phyloP scores from a whole-genome alignment of 257 asterid species.

The Solanum lycopersicoides region DNA sequence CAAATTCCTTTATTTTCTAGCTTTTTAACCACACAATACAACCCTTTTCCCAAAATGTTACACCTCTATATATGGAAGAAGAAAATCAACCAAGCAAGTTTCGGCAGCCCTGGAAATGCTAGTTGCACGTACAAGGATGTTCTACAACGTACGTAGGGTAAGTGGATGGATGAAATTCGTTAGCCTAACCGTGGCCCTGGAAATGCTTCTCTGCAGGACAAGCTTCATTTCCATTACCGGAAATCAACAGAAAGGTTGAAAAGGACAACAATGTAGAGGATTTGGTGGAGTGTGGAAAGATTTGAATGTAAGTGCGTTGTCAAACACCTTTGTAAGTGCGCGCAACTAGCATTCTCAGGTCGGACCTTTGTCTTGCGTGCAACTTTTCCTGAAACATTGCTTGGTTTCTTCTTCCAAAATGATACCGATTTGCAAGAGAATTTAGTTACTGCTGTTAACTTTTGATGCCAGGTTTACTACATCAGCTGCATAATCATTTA shows the following conservation, averaged over 20 bases:
- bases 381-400: constrained; percentile 35
- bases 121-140: constrained; percentile 68
- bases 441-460: background rate
- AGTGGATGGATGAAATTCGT: constrained; percentile 82
- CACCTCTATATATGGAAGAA: background rate
- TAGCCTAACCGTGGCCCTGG: constrained; percentile 57
- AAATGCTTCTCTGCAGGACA: background rate
- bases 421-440: background rate
- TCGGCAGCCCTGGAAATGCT: constrained; percentile 72
- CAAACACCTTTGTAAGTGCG: constrained; percentile 63
- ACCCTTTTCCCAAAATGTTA: background rate
- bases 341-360: constrained; percentile 64
- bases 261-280: background rate
- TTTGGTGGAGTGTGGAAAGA: background rate
- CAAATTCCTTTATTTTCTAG: background rate
- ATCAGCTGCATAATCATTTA: background rate
- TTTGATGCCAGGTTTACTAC: background rate
- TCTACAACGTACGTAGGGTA: constrained; percentile 74
- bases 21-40: background rate
- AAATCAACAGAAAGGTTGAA: background rate
- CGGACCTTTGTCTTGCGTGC: constrained; percentile 87
- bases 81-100: background rate
- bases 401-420: background rate
- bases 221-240: background rate
- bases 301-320: constrained; percentile 39